Evolutionary conservation across 2,329 filamentous ascomycete genomes (phyloP).

Genomic region (Nigrospora osmanthi): DNA sequence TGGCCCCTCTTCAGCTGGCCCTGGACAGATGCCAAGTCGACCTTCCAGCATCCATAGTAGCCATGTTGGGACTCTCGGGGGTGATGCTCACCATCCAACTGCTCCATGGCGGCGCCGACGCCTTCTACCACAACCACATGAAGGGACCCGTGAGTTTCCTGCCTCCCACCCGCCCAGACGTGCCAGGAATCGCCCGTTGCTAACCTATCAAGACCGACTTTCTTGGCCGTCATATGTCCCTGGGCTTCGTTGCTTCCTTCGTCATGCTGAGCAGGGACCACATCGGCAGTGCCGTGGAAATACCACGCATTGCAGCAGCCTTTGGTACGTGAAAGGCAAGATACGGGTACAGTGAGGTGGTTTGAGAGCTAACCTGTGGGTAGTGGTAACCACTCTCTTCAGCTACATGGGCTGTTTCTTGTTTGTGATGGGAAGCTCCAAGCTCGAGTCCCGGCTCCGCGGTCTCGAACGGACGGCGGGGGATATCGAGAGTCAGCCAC

Average conservation of each 20-base stretch:
- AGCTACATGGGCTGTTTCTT: slow-evolving; percentile 15
- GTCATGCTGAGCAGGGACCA: slow-evolving; percentile 22
- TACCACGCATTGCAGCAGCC: slow-evolving; percentile 14
- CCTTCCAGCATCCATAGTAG: slow-evolving; percentile 21
- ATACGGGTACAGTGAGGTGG: too few relatives aligned
- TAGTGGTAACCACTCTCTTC: slow-evolving; percentile 16
- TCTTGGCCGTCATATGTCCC: slow-evolving; percentile 22
- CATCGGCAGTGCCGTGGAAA: slow-evolving; percentile 11
- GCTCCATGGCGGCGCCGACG: slow-evolving; percentile 8
- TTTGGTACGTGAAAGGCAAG: slow-evolving; percentile 14
- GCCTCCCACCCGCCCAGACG: not conserved
- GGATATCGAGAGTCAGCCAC: slow-evolving; percentile 12
- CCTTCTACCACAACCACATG: slow-evolving; percentile 15
- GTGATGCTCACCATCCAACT: slow-evolving; percentile 14
- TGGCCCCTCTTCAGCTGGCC: slow-evolving; percentile 17
- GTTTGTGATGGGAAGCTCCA: slow-evolving; percentile 12
- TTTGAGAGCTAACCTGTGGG: not conserved
- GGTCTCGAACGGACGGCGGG: slow-evolving; percentile 4
- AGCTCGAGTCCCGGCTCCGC: slow-evolving; percentile 14
- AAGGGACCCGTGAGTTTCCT: slow-evolving; percentile 13
- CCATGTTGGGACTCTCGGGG: slow-evolving; percentile 15
- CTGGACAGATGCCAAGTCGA: slow-evolving; percentile 15
- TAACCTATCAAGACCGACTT: slow-evolving; percentile 13
- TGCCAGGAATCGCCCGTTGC: not conserved
- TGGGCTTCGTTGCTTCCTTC: slow-evolving; percentile 22